These are phyloP conservation scores for Sclerotinia sclerotiorum DNA, from an alignment of 2,329 filamentous ascomycete species.

Conservation along the genomic window DNA sequence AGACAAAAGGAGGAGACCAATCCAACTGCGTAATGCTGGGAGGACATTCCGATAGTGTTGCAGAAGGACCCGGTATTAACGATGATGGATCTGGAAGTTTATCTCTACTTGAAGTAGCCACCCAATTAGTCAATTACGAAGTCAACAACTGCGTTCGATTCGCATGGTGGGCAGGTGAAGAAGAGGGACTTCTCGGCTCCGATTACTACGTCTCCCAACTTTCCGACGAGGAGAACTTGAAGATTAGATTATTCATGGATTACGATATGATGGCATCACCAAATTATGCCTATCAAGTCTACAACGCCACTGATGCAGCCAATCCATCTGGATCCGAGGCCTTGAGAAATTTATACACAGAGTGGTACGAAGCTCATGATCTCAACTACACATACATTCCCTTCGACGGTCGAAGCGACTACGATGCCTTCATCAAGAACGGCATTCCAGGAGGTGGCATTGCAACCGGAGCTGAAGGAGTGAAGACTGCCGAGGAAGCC, in stretches of 20 bases:
- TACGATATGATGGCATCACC: conserved; percentile 70
- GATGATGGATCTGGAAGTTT: conserved; percentile 44
- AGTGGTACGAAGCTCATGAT: conserved; percentile 62
- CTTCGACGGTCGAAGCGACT: conserved; percentile 79
- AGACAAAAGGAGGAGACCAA: conserved; percentile 58
- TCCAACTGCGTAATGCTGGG: conserved; percentile 67
- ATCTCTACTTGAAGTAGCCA: conserved; percentile 61
- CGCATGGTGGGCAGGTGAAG: conserved; percentile 67
- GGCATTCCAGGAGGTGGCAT: conserved; percentile 75
- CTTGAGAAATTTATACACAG: conserved; percentile 64
- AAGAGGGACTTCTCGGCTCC: conserved; percentile 64
- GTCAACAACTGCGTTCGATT: conserved; percentile 67
- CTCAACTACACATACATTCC: conserved; percentile 68
- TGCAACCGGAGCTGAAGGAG: conserved; percentile 73
- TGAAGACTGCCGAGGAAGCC: conserved; percentile 69
- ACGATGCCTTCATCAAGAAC: conserved; percentile 71
- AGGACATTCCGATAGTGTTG: conserved; percentile 62
- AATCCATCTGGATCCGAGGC: conserved; percentile 71
- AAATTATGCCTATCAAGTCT: conserved; percentile 68
- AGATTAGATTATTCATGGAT: conserved; percentile 67
- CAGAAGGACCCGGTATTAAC: conserved; percentile 55
- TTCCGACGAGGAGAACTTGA: conserved; percentile 56
- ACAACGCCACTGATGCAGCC: conserved; percentile 67
- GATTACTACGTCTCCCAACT: conserved; percentile 60
- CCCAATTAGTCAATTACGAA: conserved; percentile 55